These are phyloP conservation scores for Calonectria leucothoes DNA, from an alignment of 2,329 filamentous ascomycete genomes.

Conservation along the genomic window DNA sequence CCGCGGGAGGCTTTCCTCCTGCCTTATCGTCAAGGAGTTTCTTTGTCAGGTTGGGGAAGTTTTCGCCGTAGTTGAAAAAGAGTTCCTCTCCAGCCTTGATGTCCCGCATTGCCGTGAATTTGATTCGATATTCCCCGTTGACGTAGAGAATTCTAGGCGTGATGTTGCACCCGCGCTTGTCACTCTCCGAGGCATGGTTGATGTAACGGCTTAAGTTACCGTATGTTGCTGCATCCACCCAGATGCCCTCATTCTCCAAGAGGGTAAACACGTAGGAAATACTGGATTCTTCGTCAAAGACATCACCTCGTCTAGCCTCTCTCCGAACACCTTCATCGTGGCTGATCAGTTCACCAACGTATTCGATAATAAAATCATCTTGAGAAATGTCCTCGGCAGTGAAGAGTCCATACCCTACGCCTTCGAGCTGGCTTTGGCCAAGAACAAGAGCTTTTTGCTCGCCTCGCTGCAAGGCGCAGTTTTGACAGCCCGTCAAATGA, in stretches of 20 bases:
- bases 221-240: conserved; percentile 80
- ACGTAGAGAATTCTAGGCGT: conserved; percentile 76
- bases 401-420: conserved; percentile 81
- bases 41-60: conserved; percentile 70
- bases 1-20: conserved; percentile 42
- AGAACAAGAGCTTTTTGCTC: conserved; percentile 74
- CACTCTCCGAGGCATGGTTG: conserved; percentile 74
- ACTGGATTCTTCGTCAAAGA: conserved; percentile 69
- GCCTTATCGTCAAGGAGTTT: conserved; percentile 54
- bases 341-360: conserved; percentile 81
- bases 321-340: conserved; percentile 76
- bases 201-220: conserved; percentile 88
- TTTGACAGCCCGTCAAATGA: conserved; percentile 73
- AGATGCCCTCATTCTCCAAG: conserved; percentile 69
- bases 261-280: conserved; percentile 75
- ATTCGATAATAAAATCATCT: conserved; percentile 84
- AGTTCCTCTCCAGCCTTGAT: conserved; percentile 81
- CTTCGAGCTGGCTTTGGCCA: conserved; percentile 75
- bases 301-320: conserved; percentile 69
- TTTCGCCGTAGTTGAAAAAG: conserved; percentile 83
- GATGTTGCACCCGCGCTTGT: conserved; percentile 68
- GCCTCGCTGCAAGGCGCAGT: conserved; percentile 77
- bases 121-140: conserved; percentile 81
- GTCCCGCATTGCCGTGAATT: conserved; percentile 74
- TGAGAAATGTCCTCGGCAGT: conserved; percentile 74